Base-by-base conservation (phyloP, 129 eudicot species). In the Solidago caesia region DNA sequence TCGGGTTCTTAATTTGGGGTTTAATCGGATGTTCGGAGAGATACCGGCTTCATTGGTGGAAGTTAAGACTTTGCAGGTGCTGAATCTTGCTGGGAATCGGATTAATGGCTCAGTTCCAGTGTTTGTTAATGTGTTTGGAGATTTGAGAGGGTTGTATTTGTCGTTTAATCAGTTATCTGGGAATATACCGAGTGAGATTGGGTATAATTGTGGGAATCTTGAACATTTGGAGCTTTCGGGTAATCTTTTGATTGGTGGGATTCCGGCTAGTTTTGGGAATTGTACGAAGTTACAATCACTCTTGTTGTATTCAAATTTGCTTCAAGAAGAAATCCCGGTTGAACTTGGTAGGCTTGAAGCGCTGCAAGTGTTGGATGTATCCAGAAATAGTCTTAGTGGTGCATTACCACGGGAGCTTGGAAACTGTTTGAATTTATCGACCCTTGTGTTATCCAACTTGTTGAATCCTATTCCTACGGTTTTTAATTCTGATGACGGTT, bases 301-400 rank as follows among this genome's bases (percentile, higher is more conserved):
- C 51, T 56, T 86, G 59, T 44, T 92, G 80, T 92, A 81, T 69
- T 89, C 96, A 0, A 92, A 92, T 74, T 53, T 82, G 86, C 81
- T 92, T 79, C 92, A 90, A 82, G 98, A 85, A 75, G 86, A 52
- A 57, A 86, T 92, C 74, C 98, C 98, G 0, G 33, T 70, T 51
- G 92, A 89, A 33, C 78, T 92, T 11, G 96, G 98, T 42, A 72
- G 64, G 72, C 82, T 92, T 14, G 74, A 51, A 73, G 65, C 71
- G 79, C 85, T 90, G 13, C 82, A 82, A 67, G 88, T 92, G 67
- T 81, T 92, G 68, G 98, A 92, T 73, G 64, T 90, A 43, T 92
- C 98, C 3, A 88, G 98, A 81, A 92, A 92, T 59, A 88, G 91
- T 75, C 86, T 92, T 12, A 82, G 88, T 72, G 96, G 96, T 70